Conservation (phyloP, 2,329 filamentous ascomycete species). For the Fusarium nematophilum region DNA sequence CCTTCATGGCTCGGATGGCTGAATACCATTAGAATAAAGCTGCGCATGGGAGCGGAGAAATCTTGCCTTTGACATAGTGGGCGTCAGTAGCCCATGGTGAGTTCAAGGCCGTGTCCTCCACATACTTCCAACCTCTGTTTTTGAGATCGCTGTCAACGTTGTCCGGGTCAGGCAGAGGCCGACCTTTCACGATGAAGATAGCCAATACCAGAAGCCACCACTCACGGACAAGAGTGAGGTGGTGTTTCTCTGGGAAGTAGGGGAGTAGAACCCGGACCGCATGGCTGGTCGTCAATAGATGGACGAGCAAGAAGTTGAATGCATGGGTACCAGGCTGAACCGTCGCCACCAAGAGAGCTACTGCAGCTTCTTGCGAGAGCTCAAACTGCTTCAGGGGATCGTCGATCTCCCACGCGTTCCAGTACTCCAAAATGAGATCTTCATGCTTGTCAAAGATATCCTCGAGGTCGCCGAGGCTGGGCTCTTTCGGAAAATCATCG, state of each 20-base stretch:
- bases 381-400: slow-evolving; percentile 81
- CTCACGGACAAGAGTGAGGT: slow-evolving; percentile 79
- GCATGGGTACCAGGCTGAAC: slow-evolving; percentile 67
- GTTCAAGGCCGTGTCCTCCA: slow-evolving; percentile 76
- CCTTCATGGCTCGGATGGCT: slow-evolving; percentile 79
- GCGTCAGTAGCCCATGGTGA: slow-evolving; percentile 77
- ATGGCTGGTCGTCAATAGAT: slow-evolving; percentile 86
- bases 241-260: slow-evolving; percentile 76
- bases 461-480: slow-evolving; percentile 72
- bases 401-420: slow-evolving; percentile 84
- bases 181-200: slow-evolving; percentile 79
- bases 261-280: slow-evolving; percentile 89
- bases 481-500: slow-evolving; percentile 70
- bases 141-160: slow-evolving; percentile 70
- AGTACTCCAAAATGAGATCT: slow-evolving; percentile 82
- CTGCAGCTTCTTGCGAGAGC: slow-evolving; percentile 72
- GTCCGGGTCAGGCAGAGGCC: slow-evolving; percentile 78
- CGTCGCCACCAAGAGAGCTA: slow-evolving; percentile 71
- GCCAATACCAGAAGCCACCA: slow-evolving; percentile 90
- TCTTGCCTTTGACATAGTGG: slow-evolving; percentile 84
- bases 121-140: slow-evolving; percentile 80
- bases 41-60: neutral
- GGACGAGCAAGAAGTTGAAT: slow-evolving; percentile 87
- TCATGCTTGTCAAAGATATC: slow-evolving; percentile 76
- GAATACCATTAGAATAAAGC: slow-evolving; percentile 9